Conservation (phyloP, 495 filamentous ascomycete species). For the Trichoderma orchidacearum region DNA sequence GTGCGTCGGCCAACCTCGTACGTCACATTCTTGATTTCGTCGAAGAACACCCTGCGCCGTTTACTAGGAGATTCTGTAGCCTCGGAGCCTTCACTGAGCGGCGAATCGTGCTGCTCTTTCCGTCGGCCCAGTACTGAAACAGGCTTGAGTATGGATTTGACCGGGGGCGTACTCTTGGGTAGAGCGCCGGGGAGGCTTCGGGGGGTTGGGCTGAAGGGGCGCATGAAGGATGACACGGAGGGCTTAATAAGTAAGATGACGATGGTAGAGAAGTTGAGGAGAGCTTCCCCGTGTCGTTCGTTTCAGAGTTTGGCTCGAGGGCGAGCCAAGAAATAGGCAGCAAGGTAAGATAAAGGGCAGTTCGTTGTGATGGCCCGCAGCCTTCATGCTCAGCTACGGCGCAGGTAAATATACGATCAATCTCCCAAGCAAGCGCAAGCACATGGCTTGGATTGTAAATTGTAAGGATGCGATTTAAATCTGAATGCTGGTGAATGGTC, state of each 20-base stretch:
- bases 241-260: neutral
- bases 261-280: neutral
- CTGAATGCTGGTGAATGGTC: neutral
- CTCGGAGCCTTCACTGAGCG: constrained; percentile 25
- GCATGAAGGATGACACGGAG: constrained; percentile 8
- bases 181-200: constrained; percentile 9
- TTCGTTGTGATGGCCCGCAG: neutral
- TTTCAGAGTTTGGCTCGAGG: too few species aligned
- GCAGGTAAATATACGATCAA: neutral
- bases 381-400: neutral
- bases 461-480: neutral
- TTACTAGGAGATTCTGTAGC: constrained; percentile 43
- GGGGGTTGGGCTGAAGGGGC: constrained; percentile 15
- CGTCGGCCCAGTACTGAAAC: constrained; percentile 21
- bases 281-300: neutral
- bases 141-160: constrained; percentile 31
- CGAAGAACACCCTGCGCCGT: constrained; percentile 54
- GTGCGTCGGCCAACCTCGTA: constrained; percentile 33
- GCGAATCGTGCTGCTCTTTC: constrained; percentile 19
- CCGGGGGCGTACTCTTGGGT: constrained; percentile 10
- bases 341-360: neutral
- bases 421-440: neutral
- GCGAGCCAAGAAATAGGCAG: too few species aligned
- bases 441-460: neutral
- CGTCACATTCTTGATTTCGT: constrained; percentile 53